Evolutionary conservation across 163 green algal species (phyloP), one percentile per base, ranked within the genome.

Genomic region (Scenedesmus sp.): DNA sequence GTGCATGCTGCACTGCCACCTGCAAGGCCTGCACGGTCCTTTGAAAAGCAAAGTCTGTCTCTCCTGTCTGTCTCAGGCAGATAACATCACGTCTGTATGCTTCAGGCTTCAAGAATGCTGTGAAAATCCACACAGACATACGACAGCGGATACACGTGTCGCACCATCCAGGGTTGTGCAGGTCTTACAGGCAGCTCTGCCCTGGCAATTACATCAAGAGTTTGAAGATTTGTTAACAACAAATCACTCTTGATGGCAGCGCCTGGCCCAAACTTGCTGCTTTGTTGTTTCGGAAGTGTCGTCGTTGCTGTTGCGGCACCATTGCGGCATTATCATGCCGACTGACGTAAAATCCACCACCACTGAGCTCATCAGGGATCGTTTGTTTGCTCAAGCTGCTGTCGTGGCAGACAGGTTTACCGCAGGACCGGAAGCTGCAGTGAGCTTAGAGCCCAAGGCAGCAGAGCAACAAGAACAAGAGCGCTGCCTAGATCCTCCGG

Each of bases 401-500:
- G 59, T 72, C 59, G 59, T 72, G 22, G 59, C 59, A 72, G 22
- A 13, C 70, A 80, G 33, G 33, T 80, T 42, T 40, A 82, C 37
- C 15, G 35, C 53, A 40, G 40, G 73, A 6, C 35, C 42, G 37
- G 33, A 16, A 46, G 73, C 73, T 53, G 35, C 35, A 53, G 37
- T 43, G 6, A 33, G 5, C 37, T 51, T 82, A 40, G 40, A 53
- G 40, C 24, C 73, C 59, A 72, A 72, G 59, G 59, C 59, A 72
- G 59, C 59, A 72, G 59, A 82, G 73, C 73, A 80, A 80, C 73
- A 53, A 53, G 22, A 49, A 1, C 35, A 53, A 1, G 51, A 87
- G 30, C 37, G 18, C 40, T 90, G 86, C 73, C 42, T 90, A 51
- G 86, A 90, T 72, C 86, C 86, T 42, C 86, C 86, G 12, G 72